Evolutionary conservation across 768 basidiomycete genomes (phyloP).

Genomic region (Auricularia sp.): DNA sequence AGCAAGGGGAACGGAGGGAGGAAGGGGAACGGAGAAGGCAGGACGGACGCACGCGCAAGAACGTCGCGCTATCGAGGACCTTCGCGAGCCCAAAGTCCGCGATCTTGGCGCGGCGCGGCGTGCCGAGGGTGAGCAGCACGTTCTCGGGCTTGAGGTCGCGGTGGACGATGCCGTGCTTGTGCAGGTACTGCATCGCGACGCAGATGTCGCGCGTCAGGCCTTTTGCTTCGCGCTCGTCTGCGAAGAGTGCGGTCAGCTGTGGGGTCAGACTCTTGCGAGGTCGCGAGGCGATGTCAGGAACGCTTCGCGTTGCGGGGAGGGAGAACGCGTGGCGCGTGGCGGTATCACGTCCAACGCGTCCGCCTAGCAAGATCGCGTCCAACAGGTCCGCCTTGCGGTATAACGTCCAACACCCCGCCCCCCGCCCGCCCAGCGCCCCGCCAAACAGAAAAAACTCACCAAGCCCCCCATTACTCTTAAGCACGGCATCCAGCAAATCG

Average conservation of each 20-base stretch:
- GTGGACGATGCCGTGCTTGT: conserved; percentile 71
- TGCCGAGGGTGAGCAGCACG: conserved; percentile 56
- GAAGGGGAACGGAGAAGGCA: no score
- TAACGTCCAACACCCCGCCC: no score
- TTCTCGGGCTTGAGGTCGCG: conserved; percentile 84
- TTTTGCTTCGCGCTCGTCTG: conserved; percentile 25
- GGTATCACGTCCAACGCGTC: no score
- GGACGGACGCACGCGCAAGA: no score
- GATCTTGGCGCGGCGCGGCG: conserved; percentile 66
- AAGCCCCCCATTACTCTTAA: conserved; percentile 51
- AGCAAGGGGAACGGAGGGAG: no score
- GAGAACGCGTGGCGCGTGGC: no score
- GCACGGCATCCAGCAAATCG: conserved; percentile 23
- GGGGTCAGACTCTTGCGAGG: neutral
- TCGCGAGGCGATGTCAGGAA: no score
- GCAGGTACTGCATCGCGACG: conserved; percentile 41
- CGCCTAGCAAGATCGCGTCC: no score
- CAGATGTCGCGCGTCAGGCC: conserved; percentile 30
- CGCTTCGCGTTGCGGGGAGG: no score
- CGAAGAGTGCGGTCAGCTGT: neutral
- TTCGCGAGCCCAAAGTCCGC: conserved; percentile 97
- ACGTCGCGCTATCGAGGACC: conserved; percentile 68
- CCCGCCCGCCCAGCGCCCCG: no score
- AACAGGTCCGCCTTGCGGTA: no score
- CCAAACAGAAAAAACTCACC: conserved; percentile 11